phyloP scores from a whole-genome alignment of 1,139 yeast species.

The Meyerozyma sp. region DNA sequence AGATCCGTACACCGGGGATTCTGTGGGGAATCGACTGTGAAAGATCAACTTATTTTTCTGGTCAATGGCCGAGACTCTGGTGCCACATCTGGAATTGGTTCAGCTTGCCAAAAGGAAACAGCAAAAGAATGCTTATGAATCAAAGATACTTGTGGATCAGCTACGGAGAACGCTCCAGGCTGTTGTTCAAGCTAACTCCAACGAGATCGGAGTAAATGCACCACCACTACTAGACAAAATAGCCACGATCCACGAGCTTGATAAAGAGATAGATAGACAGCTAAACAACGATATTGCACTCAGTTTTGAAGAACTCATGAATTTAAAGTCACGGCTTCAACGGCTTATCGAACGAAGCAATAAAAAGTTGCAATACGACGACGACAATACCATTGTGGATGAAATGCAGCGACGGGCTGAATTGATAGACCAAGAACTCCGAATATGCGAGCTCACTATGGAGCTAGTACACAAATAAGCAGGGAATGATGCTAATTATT shows the following conservation, averaged over 20 bases:
- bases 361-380: conserved; percentile 9
- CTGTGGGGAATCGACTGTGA: neutral
- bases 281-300: conserved; percentile 22
- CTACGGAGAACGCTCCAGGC: conserved; percentile 20
- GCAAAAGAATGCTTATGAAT: conserved; percentile 20
- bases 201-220: conserved; percentile 14
- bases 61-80: neutral
- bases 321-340: conserved; percentile 15
- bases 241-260: conserved; percentile 39
- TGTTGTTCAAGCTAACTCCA: conserved; percentile 24
- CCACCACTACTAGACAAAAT: conserved; percentile 32
- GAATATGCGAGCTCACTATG: conserved; percentile 18
- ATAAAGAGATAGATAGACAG: conserved; percentile 33
- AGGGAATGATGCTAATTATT: neutral
- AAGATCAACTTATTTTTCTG: no score
- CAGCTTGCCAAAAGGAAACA: conserved; percentile 35
- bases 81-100: conserved; percentile 25
- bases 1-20: neutral
- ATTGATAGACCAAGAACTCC: conserved; percentile 17
- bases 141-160: conserved; percentile 25
- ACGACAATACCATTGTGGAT: conserved; percentile 9
- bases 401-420: conserved; percentile 18
- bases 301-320: conserved; percentile 21
- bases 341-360: conserved; percentile 15
- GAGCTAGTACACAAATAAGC: conserved; percentile 4